Percentiles rank a stretch among this genome's conserved stretches.
Evolutionary conservation across 2,329 filamentous ascomycete species (phyloP).

Genomic region (Chrysoporthe deuterocubensis): DNA sequence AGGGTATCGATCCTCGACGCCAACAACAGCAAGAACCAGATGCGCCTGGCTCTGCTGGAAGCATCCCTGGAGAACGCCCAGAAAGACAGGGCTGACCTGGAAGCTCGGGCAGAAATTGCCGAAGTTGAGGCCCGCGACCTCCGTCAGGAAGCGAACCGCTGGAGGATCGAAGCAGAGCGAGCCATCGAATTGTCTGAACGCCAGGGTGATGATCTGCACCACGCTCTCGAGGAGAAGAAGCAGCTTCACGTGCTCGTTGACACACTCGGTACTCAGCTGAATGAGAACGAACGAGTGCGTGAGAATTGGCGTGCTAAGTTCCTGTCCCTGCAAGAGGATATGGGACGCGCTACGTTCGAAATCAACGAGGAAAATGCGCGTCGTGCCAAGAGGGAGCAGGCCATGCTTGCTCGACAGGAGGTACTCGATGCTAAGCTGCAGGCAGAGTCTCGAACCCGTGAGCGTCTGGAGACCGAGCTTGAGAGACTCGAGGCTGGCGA

Average conservation of each 20-base stretch:
- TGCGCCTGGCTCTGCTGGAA: constrained; percentile 70
- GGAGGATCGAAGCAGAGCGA: constrained; percentile 65
- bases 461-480: constrained; percentile 69
- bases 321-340: constrained; percentile 83
- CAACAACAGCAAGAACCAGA: constrained; percentile 55
- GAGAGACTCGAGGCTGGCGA: constrained; percentile 68
- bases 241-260: constrained; percentile 75
- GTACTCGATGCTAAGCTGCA: constrained; percentile 78
- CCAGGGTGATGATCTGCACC: constrained; percentile 52
- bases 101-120: constrained; percentile 56
- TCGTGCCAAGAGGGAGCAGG: constrained; percentile 78
- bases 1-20: constrained; percentile 66
- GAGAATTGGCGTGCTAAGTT: constrained; percentile 86
- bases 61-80: constrained; percentile 64
- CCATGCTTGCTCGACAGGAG: constrained; percentile 77
- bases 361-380: constrained; percentile 81
- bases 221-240: constrained; percentile 65
- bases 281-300: constrained; percentile 83
- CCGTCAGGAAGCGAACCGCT: constrained; percentile 62
- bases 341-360: constrained; percentile 77
- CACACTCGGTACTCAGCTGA: constrained; percentile 75
- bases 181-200: constrained; percentile 56
- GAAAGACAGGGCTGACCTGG: constrained; percentile 59
- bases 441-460: constrained; percentile 71
- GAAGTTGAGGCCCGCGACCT: constrained; percentile 61